These are phyloP conservation scores for Pyrenochaeta sp. DNA, from an alignment of 2,329 filamentous ascomycete genomes.

Conservation along the genomic window DNA sequence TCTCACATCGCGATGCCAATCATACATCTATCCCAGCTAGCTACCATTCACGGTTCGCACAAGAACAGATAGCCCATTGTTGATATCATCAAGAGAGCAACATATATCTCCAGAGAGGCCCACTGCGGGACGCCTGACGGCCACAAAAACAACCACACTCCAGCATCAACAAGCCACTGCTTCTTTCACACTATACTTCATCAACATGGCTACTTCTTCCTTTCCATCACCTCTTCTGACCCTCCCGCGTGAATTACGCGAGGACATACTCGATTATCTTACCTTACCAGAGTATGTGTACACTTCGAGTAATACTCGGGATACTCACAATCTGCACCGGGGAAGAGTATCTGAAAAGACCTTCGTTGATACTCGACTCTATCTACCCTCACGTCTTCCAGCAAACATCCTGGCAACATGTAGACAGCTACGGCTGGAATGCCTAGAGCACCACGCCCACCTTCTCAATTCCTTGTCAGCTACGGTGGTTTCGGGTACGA, in stretches of 20 bases:
- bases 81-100: not conserved
- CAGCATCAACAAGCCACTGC: not conserved
- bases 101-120: not conserved
- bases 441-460: slow-evolving; percentile 25
- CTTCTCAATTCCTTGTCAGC: slow-evolving; percentile 14
- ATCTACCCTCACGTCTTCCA: slow-evolving; percentile 30
- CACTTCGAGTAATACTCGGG: slow-evolving; percentile 27
- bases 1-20: not conserved
- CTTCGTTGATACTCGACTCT: slow-evolving; percentile 41
- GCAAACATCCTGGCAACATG: slow-evolving; percentile 33
- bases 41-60: not conserved
- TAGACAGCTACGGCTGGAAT: slow-evolving; percentile 38
- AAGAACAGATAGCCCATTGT: not conserved
- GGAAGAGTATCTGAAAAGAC: slow-evolving; percentile 10
- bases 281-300: slow-evolving; percentile 30
- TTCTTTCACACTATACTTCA: not conserved
- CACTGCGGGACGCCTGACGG: not conserved
- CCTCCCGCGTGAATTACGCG: slow-evolving; percentile 40
- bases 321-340: slow-evolving; percentile 20
- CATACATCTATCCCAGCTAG: not conserved
- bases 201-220: not conserved
- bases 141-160: not conserved
- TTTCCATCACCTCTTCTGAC: slow-evolving; percentile 18
- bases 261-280: slow-evolving; percentile 35
- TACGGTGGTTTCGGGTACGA: not conserved